Evolutionary conservation across 2,329 filamentous ascomycete genomes (phyloP), one percentile per base, ranked within the genome.

Genomic region (Acarospora socialis): DNA sequence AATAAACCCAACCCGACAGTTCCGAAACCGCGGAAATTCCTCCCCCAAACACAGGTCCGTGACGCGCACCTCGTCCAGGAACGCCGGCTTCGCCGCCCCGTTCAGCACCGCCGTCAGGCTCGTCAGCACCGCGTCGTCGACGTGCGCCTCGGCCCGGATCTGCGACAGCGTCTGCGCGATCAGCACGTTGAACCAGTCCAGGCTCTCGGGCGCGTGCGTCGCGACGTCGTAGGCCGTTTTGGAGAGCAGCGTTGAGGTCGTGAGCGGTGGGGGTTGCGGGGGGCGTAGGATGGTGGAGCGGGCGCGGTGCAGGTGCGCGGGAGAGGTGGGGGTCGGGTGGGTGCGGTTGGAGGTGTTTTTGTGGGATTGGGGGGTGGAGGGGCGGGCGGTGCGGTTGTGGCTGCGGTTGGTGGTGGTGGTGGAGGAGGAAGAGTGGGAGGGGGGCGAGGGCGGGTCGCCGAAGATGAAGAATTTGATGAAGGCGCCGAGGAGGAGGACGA

Each of bases 401-500:
- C 77, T 75, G 56, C 93, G 82, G 15, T 78, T 79, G 81, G 41
- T 78, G 67, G 32, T 77, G 73, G 36, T 77, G 73, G 16, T 81
- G 73, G 44, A 83, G 76, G 7, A 77, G 77, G 36, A 80, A 81
- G 43, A 80, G 73, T 25, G 79, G 63, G 5, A 81, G 68, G 8
- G 83, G 39, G 83, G 68, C 2, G 81, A 83, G 1, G 84, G 83
- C 4, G 83, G 75, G 51, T 95, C 90, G 46, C 90, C 90, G 52
- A 98, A 95, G 51, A 98, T 95, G 70, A 98, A 98, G 71, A 94
- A 98, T 54, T 93, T 93, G 57, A 98, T 95, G 59, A 98, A 95
- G 44, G 80, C 82, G 42, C 84, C 86, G 39, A 98, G 73, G 22
- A 98, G 68, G 15, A 95, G 63, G 9, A 93, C 81, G 27, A 98